These are phyloP conservation scores for Coemansia sp. DNA, from an alignment of 192 early-diverging fungal species.

Conservation along the genomic window DNA sequence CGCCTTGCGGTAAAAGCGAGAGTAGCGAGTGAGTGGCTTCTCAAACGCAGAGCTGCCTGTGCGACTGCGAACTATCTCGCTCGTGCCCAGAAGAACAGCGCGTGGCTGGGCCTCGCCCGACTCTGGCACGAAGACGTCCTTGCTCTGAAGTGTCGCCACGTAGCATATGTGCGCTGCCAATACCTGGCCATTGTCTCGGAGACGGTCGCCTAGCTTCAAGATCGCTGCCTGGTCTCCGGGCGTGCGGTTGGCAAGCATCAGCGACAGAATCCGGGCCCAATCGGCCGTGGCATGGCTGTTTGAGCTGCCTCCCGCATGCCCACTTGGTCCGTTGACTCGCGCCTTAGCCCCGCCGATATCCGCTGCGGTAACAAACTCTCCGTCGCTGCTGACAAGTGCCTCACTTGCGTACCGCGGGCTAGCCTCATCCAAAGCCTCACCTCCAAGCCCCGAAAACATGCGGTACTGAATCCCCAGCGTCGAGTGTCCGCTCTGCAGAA, in stretches of 20 bases:
- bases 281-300: conserved; percentile 25
- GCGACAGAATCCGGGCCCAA: conserved; percentile 76
- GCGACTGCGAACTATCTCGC: conserved; percentile 36
- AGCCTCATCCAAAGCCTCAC: conserved; percentile 35
- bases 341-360: conserved; percentile 17
- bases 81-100: conserved; percentile 70
- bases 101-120: conserved; percentile 69
- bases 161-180: conserved; percentile 84
- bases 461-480: conserved; percentile 68
- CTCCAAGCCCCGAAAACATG: conserved; percentile 67
- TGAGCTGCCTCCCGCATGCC: neutral
- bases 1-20: conserved; percentile 60
- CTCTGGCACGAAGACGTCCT: conserved; percentile 60
- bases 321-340: conserved; percentile 13
- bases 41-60: conserved; percentile 11
- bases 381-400: neutral
- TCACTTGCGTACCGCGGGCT: neutral
- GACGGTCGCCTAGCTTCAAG: conserved; percentile 74
- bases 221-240: conserved; percentile 72
- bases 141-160: conserved; percentile 61
- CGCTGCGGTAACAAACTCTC: conserved; percentile 35
- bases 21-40: conserved; percentile 19
- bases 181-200: conserved; percentile 59
- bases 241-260: conserved; percentile 87
- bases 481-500: conserved; percentile 49